Evolutionary conservation across 192 early-diverging fungal species (phyloP).

Genomic region (Obelidium mucronatum): DNA sequence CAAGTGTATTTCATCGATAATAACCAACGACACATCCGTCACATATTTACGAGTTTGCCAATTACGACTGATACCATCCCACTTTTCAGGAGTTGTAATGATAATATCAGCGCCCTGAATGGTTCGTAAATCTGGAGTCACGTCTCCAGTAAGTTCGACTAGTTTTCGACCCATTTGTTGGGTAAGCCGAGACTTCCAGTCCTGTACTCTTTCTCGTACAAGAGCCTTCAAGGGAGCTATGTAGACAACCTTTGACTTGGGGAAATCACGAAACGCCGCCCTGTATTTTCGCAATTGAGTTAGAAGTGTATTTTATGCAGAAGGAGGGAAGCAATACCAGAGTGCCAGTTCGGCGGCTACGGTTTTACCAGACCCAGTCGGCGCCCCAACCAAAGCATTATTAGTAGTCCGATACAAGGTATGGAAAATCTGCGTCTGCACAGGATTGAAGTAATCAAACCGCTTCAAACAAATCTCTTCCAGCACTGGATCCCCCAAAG

Average conservation of each 20-base stretch:
- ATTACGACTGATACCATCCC: conserved; percentile 95
- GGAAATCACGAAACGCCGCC: conserved; percentile 83
- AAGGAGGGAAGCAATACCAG: conserved; percentile 64
- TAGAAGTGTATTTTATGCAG: not conserved
- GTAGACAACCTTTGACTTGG: conserved; percentile 89
- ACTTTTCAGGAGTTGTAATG: conserved; percentile 98
- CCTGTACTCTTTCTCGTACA: conserved; percentile 91
- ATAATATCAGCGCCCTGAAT: conserved; percentile 94
- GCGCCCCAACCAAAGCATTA: conserved; percentile 93
- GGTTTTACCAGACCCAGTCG: conserved; percentile 98
- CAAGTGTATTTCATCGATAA: conserved; percentile 99
- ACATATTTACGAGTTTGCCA: conserved; percentile 94
- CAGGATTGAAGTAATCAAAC: conserved; percentile 97
- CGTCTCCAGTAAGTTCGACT: conserved; percentile 96
- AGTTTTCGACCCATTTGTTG: conserved; percentile 79
- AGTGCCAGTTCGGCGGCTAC: conserved; percentile 95
- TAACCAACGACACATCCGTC: conserved; percentile 83
- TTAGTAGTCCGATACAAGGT: conserved; percentile 86
- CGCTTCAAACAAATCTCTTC: conserved; percentile 85
- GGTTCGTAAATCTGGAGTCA: conserved; percentile 88
- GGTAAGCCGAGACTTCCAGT: conserved; percentile 82
- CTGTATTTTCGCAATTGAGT: conserved; percentile 10
- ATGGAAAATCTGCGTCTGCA: conserved; percentile 99
- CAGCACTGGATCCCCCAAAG: conserved; percentile 79
- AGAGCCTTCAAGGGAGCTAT: conserved; percentile 98